Evolutionary conservation across 2,329 filamentous ascomycete species (phyloP), one percentile per base, ranked within the genome.

Genomic region (Hymenoscyphus albidus): DNA sequence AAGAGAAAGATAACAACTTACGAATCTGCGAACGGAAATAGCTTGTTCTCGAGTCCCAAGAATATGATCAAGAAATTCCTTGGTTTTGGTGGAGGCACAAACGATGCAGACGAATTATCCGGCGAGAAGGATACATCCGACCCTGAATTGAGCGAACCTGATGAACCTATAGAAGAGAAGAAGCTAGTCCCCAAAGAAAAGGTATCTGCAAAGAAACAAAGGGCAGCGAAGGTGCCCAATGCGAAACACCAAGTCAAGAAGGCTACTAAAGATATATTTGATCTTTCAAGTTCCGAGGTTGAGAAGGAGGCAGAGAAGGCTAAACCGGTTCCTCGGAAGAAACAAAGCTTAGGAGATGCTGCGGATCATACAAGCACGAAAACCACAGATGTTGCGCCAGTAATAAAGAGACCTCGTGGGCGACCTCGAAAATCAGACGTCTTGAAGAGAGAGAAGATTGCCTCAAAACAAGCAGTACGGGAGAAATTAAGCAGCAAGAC

Each of bases 341-440:
- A 54, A 54, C 48, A 22, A 54, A 54, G 48, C 48, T 54, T 54
- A 10, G 22, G 13, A 13, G 6, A 31, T 22, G 48, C 35, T 35
- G 9, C 5, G 9, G 35, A 35, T 10, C 5, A 54, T 13, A 12
- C 7, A 22, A 54, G 4, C 31, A 4, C 48, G 22, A 54, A 54
- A 22, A 18, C 48, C 22, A 22, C 48, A 13, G 18, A 27, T 13
- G 48, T 14, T 27, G 48, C 3, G 55, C 44, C 27, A 40, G 62
- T 39, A 9, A 35, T 48, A 22, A 67, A 62, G 61, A 64, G 65
- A 13, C 44, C 42, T 13, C 64, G 61, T 27, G 65, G 66, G 22
- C 67, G 67, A 2, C 68, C 67, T 16, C 64, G 66, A 22, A 71
- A 70, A 55, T 68, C 66, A 2, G 61, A 68, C 31, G 62, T 69